Evolutionary conservation across 2,329 filamentous ascomycete genomes (phyloP).

Genomic region (Colletotrichum sp.): DNA sequence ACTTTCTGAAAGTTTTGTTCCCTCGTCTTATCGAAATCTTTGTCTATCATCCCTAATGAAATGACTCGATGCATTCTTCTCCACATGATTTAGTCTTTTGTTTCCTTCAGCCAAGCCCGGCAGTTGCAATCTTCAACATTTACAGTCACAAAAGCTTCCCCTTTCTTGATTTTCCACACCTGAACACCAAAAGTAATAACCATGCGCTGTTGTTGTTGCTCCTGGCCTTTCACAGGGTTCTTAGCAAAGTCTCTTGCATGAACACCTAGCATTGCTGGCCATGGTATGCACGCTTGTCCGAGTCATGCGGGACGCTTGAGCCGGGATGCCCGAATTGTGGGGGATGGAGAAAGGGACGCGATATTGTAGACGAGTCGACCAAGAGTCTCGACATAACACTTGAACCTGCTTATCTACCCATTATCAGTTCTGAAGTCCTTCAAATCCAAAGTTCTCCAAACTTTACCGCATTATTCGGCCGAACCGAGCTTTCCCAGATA

Average conservation of each 20-base stretch:
- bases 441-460: not conserved
- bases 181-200: not conserved
- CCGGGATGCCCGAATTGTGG: not conserved
- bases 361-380: not conserved
- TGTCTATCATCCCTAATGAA: not conserved
- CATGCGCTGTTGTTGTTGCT: not conserved
- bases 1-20: not conserved
- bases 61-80: not conserved
- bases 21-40: not conserved
- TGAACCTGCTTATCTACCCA: rapidly evolving
- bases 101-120: not conserved
- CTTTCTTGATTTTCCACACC: not conserved
- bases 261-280: not conserved
- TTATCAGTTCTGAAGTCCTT: not conserved
- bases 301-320: not conserved
- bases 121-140: not conserved
- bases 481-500: not conserved
- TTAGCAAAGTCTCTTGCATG: not conserved
- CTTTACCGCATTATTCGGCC: not conserved
- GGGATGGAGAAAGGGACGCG: not conserved
- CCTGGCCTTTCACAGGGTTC: not conserved
- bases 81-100: not conserved
- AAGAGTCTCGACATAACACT: not conserved
- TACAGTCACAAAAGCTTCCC: not conserved
- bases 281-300: not conserved